Evolutionary conservation across 2,329 filamentous ascomycete species (phyloP), one percentile per base, ranked within the genome.

Genomic region (Sordariomycetes sp.): DNA sequence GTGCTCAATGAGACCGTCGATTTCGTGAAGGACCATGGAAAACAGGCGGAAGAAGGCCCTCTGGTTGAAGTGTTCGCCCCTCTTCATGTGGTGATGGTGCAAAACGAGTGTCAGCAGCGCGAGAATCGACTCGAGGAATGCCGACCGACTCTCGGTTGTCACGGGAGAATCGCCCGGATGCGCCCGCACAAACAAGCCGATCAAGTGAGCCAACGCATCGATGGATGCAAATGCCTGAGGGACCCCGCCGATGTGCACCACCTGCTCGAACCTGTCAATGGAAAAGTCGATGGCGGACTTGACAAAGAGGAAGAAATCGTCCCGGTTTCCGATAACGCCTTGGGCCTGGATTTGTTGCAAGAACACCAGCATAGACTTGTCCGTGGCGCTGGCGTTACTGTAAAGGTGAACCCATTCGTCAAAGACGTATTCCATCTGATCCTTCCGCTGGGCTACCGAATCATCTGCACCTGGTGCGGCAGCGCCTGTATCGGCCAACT

Each of bases 341-440:
- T 81, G 81, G 58, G 84, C 78, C 64, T 92, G 86, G 65, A 97
- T 75, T 69, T 97, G 92, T 64, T 87, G 84, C 52, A 96, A 81
- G 69, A 97, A 97, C 1, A 88, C 81, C 6, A 80, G 74, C 57
- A 84, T 77, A 0, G 85, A 81, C 65, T 86, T 87, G 60, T 90
- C 86, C 3, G 86, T 84, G 3, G 86, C 82, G 62, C 85, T 83
- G n/a, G 84, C 80, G 64, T 90, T 89, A 69, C 87, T 87, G 72
- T 80, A 86, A 8, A 96, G 79, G 59, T 86, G 84, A 32, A 92
- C 81, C 94, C 94, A 99, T 72, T 99, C 94, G 51, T 92, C 90
- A 65, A 99, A 96, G 22, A 96, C 80, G 67, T 99, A 97, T 64
- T 95, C 90, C 71, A 95, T 83, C 68, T 96, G 90, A 60, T 95